Evolutionary conservation across 129 eudicot species (phyloP).

Genomic region (Arctium lappa): DNA sequence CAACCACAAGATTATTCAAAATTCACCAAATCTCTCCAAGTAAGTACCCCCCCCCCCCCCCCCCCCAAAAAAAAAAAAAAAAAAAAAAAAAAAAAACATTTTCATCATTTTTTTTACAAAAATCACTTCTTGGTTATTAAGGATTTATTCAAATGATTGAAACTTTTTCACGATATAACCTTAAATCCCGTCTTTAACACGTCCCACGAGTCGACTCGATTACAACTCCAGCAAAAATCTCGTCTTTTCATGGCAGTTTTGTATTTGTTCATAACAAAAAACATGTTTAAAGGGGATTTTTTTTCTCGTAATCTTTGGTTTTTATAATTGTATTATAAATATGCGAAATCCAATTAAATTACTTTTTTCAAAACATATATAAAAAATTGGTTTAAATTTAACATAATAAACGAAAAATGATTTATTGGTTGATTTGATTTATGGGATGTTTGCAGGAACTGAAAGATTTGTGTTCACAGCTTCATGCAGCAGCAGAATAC

Average conservation of each 20-base stretch:
- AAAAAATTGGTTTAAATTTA: too few relatives aligned
- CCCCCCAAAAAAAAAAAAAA: too few relatives aligned
- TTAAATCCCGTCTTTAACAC: too few relatives aligned
- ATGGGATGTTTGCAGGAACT: slow-evolving; percentile 49
- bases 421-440: not conserved
- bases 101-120: not conserved
- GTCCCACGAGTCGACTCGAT: too few relatives aligned
- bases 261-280: not conserved
- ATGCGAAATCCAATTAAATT: not conserved
- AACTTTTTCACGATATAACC: not conserved
- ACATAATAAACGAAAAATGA: not conserved
- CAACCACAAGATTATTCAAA: slow-evolving; percentile 27
- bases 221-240: too few relatives aligned
- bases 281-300: not conserved
- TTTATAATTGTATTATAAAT: too few relatives aligned
- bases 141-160: not conserved
- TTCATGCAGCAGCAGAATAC: slow-evolving; percentile 69
- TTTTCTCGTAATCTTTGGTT: not conserved
- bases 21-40: slow-evolving; percentile 54
- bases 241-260: not conserved
- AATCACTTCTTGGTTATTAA: not conserved
- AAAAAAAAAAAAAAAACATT: not conserved
- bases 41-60: not conserved
- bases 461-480: slow-evolving; percentile 69
- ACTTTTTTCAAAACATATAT: not conserved